phyloP scores from a whole-genome alignment of 2,329 filamentous ascomycete genomes.

The Aureobasidium uvarum region DNA sequence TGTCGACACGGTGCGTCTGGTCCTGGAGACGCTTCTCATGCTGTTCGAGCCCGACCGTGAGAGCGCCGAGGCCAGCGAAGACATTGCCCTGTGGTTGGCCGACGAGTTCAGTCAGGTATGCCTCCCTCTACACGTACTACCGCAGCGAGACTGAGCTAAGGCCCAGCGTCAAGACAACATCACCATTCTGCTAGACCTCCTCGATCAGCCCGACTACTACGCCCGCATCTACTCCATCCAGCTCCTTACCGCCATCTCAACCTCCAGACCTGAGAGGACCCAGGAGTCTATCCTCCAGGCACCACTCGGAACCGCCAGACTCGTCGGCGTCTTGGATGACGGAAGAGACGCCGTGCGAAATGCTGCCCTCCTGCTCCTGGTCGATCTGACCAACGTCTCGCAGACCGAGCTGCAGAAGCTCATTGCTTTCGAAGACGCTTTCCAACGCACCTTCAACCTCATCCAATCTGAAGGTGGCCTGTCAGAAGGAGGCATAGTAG shows the following conservation, averaged over 20 bases:
- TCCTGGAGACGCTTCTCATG: conserved; percentile 92
- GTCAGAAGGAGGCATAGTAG: conserved; percentile 75
- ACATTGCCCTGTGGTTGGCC: conserved; percentile 92
- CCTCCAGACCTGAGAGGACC: conserved; percentile 82
- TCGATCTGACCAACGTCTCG: conserved; percentile 73
- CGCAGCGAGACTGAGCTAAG: conserved; percentile 50
- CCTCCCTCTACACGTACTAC: neutral
- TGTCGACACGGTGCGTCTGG: conserved; percentile 92
- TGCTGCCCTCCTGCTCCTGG: conserved; percentile 82
- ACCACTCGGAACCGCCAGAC: conserved; percentile 79
- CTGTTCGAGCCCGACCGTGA: conserved; percentile 71
- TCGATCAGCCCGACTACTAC: conserved; percentile 70
- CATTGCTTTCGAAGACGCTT: conserved; percentile 92
- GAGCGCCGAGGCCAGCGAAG: conserved; percentile 85
- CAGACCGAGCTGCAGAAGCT: conserved; percentile 91
- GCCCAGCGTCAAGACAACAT: conserved; percentile 88
- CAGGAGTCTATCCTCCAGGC: conserved; percentile 93
- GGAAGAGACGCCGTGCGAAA: conserved; percentile 82
- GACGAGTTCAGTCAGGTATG: conserved; percentile 92
- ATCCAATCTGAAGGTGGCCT: conserved; percentile 80
- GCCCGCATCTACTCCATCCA: conserved; percentile 88
- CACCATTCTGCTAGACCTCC: conserved; percentile 80
- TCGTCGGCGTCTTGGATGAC: conserved; percentile 83
- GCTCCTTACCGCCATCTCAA: conserved; percentile 79
- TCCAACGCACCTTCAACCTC: conserved; percentile 79